Conservation (phyloP, 2,329 filamentous ascomycete species). For the Emergomyces africanus region DNA sequence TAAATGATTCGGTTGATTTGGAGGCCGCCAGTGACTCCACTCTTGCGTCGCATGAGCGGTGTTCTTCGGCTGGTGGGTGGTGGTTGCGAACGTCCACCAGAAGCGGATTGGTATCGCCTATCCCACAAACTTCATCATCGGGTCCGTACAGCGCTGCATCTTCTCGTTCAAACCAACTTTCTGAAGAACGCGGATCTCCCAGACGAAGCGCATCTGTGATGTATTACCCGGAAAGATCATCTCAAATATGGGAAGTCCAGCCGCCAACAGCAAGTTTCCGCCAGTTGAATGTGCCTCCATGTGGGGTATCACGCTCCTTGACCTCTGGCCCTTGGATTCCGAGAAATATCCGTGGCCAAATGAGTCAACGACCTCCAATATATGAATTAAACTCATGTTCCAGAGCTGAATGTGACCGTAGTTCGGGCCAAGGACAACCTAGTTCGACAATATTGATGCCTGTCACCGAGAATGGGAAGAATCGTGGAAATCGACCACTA, state of each 20-base stretch:
- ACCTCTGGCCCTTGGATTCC: not conserved
- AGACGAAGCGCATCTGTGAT: not conserved
- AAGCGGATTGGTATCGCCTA: not conserved
- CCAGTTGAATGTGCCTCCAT: not conserved
- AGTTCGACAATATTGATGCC: not conserved
- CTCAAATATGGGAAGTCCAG: not conserved
- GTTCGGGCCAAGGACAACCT: not conserved
- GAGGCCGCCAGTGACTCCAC: not conserved
- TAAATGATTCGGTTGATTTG: not conserved
- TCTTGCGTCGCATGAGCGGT: not conserved
- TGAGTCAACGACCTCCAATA: not conserved
- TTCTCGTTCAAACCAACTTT: not conserved
- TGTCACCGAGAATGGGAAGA: constrained; percentile 2
- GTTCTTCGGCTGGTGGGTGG: not conserved
- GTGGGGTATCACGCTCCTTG: not conserved
- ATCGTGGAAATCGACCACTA: not conserved
- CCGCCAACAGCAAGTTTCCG: not conserved
- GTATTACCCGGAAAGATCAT: not conserved
- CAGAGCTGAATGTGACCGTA: not conserved
- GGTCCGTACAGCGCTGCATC: not conserved
- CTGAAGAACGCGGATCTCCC: not conserved
- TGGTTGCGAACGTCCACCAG: not conserved
- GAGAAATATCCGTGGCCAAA: not conserved
- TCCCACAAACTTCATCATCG: not conserved
- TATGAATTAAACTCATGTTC: not conserved